Conservation (phyloP, 495 filamentous ascomycete genomes). For the Pyronema omphalodes region DNA sequence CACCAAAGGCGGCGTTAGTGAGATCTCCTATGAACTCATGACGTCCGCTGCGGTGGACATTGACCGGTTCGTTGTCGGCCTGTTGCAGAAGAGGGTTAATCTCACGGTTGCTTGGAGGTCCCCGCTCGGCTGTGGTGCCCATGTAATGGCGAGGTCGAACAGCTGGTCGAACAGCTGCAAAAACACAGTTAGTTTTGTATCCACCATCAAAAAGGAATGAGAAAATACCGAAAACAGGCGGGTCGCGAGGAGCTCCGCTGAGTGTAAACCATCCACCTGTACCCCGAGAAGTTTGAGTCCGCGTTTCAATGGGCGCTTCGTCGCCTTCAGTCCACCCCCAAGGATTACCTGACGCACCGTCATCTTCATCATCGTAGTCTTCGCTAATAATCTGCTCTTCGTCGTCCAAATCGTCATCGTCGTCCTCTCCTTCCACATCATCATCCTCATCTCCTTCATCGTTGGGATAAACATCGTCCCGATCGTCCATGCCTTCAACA, state of each 20-base stretch:
- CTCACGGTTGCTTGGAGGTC: constrained; percentile 11
- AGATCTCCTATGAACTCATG: constrained; percentile 33
- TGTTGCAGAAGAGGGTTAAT: constrained; percentile 23
- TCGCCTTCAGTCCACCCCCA: constrained; percentile 25
- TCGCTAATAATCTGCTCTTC: constrained; percentile 35
- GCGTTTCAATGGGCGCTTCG: constrained; percentile 26
- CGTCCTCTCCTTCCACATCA: constrained; percentile 37
- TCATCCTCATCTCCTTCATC: constrained; percentile 42
- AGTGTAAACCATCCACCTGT: constrained; percentile 32
- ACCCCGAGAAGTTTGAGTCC: constrained; percentile 26
- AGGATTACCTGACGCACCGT: constrained; percentile 36
- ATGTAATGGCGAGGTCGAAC: constrained; percentile 19
- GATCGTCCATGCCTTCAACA: constrained; percentile 32
- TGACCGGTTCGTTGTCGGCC: constrained; percentile 16
- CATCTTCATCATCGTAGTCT: constrained; percentile 49
- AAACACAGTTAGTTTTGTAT: background rate
- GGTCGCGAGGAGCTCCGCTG: constrained; percentile 21
- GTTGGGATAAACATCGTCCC: constrained; percentile 41
- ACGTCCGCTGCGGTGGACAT: constrained; percentile 14
- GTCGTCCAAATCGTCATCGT: constrained; percentile 54
- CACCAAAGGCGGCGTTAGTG: constrained; percentile 37
- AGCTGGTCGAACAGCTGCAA: background rate
- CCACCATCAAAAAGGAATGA: background rate
- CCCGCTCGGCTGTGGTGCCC: constrained; percentile 13
- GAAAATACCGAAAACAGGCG: constrained; percentile 21